Conservation (phyloP, 768 basidiomycete genomes). For the Wakefieldia striispora region DNA sequence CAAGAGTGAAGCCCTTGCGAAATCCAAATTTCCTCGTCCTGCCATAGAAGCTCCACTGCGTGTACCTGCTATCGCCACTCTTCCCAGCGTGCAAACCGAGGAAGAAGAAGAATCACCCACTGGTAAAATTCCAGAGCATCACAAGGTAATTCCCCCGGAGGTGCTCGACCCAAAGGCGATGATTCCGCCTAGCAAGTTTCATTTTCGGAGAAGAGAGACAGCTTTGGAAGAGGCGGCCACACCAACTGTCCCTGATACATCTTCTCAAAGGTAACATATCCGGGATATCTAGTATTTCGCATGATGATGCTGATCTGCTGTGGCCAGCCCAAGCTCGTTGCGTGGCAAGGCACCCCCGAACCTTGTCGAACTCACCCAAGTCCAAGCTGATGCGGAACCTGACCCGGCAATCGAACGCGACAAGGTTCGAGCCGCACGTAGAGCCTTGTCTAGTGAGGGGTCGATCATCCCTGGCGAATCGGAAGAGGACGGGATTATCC, state of each 20-base stretch:
- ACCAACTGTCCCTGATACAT: not conserved
- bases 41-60: constrained; percentile 13
- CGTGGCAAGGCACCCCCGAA: constrained; percentile 18
- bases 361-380: constrained; percentile 12
- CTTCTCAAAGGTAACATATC: constrained; percentile 23
- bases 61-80: constrained; percentile 5
- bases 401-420: constrained; percentile 7
- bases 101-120: constrained; percentile 32
- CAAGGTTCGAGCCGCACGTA: constrained; percentile 15
- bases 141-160: constrained; percentile 73
- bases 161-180: constrained; percentile 77
- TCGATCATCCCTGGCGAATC: constrained; percentile 81
- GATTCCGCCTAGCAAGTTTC: constrained; percentile 81
- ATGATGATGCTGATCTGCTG: not conserved
- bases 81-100: constrained; percentile 21
- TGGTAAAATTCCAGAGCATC: constrained; percentile 65
- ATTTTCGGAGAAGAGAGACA: constrained; percentile 49
- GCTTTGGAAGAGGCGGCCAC: constrained; percentile 10
- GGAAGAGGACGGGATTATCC: constrained; percentile 76
- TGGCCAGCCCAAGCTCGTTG: constrained; percentile 12
- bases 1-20: constrained; percentile 69
- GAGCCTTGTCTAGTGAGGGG: constrained; percentile 48
- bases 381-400: constrained; percentile 11
- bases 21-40: constrained; percentile 73
- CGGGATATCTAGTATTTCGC: not conserved